Evolutionary conservation across 2,329 filamentous ascomycete genomes (phyloP), one percentile per base, ranked within the genome.

Genomic region (Penicillium fuscoglaucum): DNA sequence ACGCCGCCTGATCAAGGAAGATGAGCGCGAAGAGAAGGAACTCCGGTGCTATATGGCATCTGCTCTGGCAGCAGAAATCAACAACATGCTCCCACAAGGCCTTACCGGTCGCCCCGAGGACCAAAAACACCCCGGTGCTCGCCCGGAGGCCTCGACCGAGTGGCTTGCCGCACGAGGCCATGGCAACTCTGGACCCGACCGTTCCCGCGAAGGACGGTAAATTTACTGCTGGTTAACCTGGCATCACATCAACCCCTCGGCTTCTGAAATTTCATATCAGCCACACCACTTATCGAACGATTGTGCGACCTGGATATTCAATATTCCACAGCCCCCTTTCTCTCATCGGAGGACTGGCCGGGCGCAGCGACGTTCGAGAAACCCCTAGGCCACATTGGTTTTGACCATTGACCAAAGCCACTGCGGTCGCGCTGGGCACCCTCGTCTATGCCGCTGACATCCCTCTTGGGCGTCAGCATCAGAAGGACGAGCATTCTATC

Each of bases 11-110:
- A 67, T 76, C 56, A 78, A 78, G 61, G 79, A 81, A 61, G 79
- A 81, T 55, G 78, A 80, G 52, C 75, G 79, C 19, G 79, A 81
- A 64, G 79, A 81, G 65, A 72, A 71, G 53, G 79, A 81, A 61
- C 68, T 81, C 7, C 73, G 78, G 37, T 71, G 70, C 28, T 81
- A 76, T 65, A 79, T 77, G 46, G 76, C 75, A 4, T 74, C 75
- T n/a, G 76, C 76, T 15, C 68, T 81, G 21, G 77, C 78, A 1
- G 73, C 74, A 13, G 77, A 80, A 54, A 74, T 81, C 59, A 76
- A 76, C 61, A 76, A 76, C 37, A 71, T 79, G 46, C 65, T 78
- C 10, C 76, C 76, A 15, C 64, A 64, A 57, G 58, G 66, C 54
- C 61, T 66, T 28, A 49, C 57, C 39, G 63, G 66, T 46, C 67